A percentile compares a stretch with the other conserved stretches of the same genome.
These are phyloP conservation scores for Trichophyton benhamiae DNA, from an alignment of 2,329 filamentous ascomycete species.

Conservation along the genomic window DNA sequence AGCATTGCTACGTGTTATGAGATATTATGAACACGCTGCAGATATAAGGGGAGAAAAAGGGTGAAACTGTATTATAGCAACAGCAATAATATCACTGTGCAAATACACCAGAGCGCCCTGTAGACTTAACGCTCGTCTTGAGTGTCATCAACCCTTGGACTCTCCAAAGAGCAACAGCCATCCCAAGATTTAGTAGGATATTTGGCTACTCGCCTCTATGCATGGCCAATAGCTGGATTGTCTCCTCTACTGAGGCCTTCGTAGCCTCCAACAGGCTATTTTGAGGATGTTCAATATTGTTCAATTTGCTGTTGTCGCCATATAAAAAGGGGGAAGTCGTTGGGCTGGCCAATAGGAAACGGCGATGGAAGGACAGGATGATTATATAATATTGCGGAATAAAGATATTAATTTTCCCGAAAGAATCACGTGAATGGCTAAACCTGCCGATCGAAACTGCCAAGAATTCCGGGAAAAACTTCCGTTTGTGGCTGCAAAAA, in stretches of 20 bases:
- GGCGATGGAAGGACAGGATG: not conserved
- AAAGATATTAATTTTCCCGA: not conserved
- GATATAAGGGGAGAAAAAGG: not conserved
- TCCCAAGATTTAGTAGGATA: too few species aligned
- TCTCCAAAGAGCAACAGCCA: too few species aligned
- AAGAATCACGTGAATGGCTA: slow-evolving; percentile 5
- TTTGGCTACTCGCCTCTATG: too few species aligned
- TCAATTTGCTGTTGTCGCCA: not conserved
- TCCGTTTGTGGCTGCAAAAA: slow-evolving; percentile 8
- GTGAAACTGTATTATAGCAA: not conserved
- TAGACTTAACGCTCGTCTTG: too few species aligned
- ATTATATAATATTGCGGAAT: not conserved
- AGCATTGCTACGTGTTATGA: not conserved
- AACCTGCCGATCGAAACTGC: slow-evolving; percentile 3
- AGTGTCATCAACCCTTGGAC: too few species aligned
- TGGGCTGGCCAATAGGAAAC: not conserved
- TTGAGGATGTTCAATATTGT: too few species aligned
- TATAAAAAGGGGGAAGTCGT: not conserved
- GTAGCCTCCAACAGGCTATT: too few species aligned
- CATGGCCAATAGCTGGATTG: too few species aligned
- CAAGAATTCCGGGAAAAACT: slow-evolving; percentile 17
- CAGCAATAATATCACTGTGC: not conserved
- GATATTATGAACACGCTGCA: not conserved
- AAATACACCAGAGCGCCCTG: too few species aligned
- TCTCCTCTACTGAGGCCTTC: too few species aligned